Evolutionary conservation across 805 yeast species (phyloP), one percentile per base, ranked within the genome.

Genomic region (Candida caryicola): DNA sequence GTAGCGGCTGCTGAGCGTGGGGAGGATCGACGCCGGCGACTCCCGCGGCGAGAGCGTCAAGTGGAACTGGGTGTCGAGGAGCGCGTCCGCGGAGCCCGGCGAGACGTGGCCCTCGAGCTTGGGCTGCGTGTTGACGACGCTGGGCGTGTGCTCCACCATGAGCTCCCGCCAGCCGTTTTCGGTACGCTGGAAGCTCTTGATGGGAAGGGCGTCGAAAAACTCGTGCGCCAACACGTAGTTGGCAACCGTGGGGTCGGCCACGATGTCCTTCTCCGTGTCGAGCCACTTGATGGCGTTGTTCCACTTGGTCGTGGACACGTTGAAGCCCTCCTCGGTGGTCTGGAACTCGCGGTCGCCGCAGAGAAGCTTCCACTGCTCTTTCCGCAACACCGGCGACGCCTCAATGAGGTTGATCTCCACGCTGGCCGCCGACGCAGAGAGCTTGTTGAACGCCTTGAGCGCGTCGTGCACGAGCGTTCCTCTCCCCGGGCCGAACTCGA

Each of bases 401-500:
- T 87, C 95, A 15, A 86, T 75, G 59, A 86, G 48, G 6, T 76
- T 66, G 3, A 86, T 46, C 37, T 68, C 72, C 21, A 74, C 69
- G 6, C 58, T 52, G 5, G 54, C 40, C 29, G 16, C 40, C 40
- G 33, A 51, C 43, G 58, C 42, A 14, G 47, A 56, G 30, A 79
- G 60, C 36, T 62, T 66, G 36, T 71, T 65, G 52, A 80, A 71
- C 1, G 73, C 62, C 9, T 58, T 57, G 44, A 86, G 54, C 32
- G 76, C 62, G 53, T 87, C 95, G 50, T 65, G 64, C 81, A 85
- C 79, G 47, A 87, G 62, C 0, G 95, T 84, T 1, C 95, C 95
- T 48, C 74, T 71, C 4, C 95, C 95, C 0, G 95, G 95, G 0
- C 95, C 95, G 57, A 85, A 79, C 57, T 87, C 95, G 6, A 85